phyloP scores from a whole-genome alignment of 2,329 filamentous ascomycete species.

The Thielaviopsis populi region DNA sequence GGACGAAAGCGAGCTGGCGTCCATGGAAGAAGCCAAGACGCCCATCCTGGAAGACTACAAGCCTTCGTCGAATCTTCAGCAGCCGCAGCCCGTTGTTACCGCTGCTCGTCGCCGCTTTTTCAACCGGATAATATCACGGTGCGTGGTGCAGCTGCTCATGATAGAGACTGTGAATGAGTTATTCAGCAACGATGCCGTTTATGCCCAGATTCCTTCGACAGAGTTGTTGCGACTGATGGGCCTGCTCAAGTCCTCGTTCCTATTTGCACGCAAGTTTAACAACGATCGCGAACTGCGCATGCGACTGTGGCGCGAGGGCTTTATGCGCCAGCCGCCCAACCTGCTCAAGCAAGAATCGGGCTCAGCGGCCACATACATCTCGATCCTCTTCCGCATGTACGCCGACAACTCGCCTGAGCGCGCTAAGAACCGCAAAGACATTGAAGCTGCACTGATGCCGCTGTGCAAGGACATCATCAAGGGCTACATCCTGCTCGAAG shows the following conservation, averaged over 20 bases:
- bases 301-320: constrained; percentile 89
- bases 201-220: constrained; percentile 75
- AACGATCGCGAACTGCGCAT: constrained; percentile 91
- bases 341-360: constrained; percentile 93
- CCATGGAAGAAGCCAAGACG: constrained; percentile 1
- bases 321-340: constrained; percentile 99
- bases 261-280: constrained; percentile 96
- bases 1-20: constrained; percentile 16
- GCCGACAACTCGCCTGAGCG: constrained; percentile 75
- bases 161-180: constrained; percentile 98
- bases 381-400: constrained; percentile 95
- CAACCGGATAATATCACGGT: constrained; percentile 98
- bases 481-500: constrained; percentile 72
- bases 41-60: constrained; percentile 65
- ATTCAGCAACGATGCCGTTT: constrained; percentile 93
- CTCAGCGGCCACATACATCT: constrained; percentile 84
- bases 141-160: constrained; percentile 93
- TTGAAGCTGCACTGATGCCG: constrained; percentile 82
- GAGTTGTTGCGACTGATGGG: constrained; percentile 88
- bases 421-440: constrained; percentile 61
- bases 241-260: constrained; percentile 85
- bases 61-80: constrained; percentile 58
- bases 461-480: constrained; percentile 89
- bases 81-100: constrained; percentile 83
- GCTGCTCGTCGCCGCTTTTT: constrained; percentile 88